Base-by-base conservation (phyloP, 2,329 filamentous ascomycete species). In the Cytospora mali region DNA sequence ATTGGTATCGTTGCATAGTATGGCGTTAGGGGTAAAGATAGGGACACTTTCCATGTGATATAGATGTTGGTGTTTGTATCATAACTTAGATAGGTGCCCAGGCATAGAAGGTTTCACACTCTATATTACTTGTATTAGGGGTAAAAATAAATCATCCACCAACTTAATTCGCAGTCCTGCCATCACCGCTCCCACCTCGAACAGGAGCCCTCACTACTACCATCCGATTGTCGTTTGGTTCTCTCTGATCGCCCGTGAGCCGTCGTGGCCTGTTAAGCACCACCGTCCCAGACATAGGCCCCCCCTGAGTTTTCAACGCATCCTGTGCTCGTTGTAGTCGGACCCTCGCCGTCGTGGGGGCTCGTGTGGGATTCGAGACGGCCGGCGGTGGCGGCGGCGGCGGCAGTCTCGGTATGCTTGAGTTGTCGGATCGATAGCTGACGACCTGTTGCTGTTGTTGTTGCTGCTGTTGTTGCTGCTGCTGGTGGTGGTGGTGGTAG, bases 261-360 rank as follows among this genome's bases (percentile, higher is more conserved):
- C 54, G 25, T 31, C 48, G 50, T 18, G 64, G 53, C 31, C 64
- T 51, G 29, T 54, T 60, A 11, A 64, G 28, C 61, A 63, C 39
- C 33, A 59, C 53, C 29, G 55, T 55, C 2, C 53, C 62, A 1
- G 48, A 42, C 50, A 29, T 56, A 2, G 52, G 21, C 23, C 57
- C 50, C 28, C 56, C 54, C n/a, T 60, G 50, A 6, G 58, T 55
- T 42, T 56, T 55, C 7, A 65, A 7, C 21, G 64, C 64, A 18
- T 65, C 64, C 33, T 65, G 64, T 4, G 64, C 64, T 21, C 61
- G 39, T 7, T 39, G 14, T 1, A 65, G 54, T 29, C 64, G 25
- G 14, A 63, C 62, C 42, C 64, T 42, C 18, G 64, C 61, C 1
- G 61, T 55, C 2, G 64, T 55, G 1, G 62, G 54, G 5, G 60